Base-by-base conservation (phyloP, 2,329 filamentous ascomycete genomes). In the Talaromyces sp. region DNA sequence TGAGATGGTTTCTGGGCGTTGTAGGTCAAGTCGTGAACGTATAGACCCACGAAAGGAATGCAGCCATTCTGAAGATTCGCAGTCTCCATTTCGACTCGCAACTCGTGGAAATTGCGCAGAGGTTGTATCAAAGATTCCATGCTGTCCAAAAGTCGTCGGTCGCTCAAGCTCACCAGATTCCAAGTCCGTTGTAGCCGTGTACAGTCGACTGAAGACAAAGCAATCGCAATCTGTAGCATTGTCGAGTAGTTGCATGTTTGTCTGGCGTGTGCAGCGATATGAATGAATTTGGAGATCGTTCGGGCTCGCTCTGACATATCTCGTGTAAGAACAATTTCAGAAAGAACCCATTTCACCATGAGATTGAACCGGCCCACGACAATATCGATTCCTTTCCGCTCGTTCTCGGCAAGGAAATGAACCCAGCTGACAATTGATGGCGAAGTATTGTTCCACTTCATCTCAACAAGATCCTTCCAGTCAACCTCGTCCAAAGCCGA, bases 291-390 rank as follows among this genome's bases (percentile, higher is more conserved):
- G 62, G 83, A 80, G 65, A 89, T 84, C 54, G 84, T 85, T 29
- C 81, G 79, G n/a, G 84, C 86, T 66, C 87, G 82, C 70, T 89
- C 86, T 29, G 84, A 77, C 6, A 85, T 79, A 60, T 83, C 80
- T 38, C 82, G 81, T 0, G 86, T 89, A 19, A 89, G 80, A 11
- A 89, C 77, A 67, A 86, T 83, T 70, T 89, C 86, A 0, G 87
- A 89, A 11, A 88, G 77, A 8, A 83, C 83, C 87, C 87, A 89
- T 77, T 89, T 89, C 67, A 88, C 86, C 68, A 89, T 85, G 4
- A 89, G 78, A 68, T 89, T 89, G 79, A 89, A 89, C 29, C 87
- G 85, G 27, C 86, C 85, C 59, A 88, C 87, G 67, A 89, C 86
- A 40, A 89, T 78, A 67, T 89, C 87, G 51, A 89, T 86, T 34